Conservation (phyloP, 768 basidiomycete genomes). For the Suillus luteus region DNA sequence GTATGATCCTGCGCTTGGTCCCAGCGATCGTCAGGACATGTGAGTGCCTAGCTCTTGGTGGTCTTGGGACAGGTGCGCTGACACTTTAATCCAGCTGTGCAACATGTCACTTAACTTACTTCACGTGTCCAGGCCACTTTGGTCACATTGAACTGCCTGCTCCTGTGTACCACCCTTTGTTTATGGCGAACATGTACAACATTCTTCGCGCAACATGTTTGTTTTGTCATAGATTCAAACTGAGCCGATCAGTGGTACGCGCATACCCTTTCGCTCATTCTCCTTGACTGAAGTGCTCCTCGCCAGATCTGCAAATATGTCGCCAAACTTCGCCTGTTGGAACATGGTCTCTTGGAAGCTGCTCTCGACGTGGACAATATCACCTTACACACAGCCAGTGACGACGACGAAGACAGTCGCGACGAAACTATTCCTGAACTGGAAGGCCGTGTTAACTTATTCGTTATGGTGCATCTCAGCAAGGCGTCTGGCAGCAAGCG, state of each 20-base stretch:
- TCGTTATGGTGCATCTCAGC: conserved; percentile 54
- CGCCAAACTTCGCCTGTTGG: conserved; percentile 85
- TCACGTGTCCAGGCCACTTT: conserved; percentile 96
- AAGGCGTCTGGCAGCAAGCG: conserved; percentile 57
- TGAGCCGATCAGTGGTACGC: conserved; percentile 69
- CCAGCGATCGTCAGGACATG: conserved; percentile 88
- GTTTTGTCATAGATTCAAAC: conserved; percentile 93
- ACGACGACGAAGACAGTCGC: conserved; percentile 39
- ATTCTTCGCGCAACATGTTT: conserved; percentile 86
- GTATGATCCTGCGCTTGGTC: conserved; percentile 95
- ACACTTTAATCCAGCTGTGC: conserved; percentile 63
- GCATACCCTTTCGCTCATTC: conserved; percentile 16
- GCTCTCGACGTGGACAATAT: conserved; percentile 77
- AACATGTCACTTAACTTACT: conserved; percentile 92
- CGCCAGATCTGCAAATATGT: conserved; percentile 76
- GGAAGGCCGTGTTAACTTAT: conserved; percentile 62
- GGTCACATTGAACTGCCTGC: conserved; percentile 96
- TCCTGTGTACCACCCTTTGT: conserved; percentile 95
- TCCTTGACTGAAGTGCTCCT: conserved; percentile 7
- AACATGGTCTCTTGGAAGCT: conserved; percentile 84
- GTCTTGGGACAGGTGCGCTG: conserved; percentile 13
- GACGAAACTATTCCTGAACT: conserved; percentile 66
- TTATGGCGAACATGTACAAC: conserved; percentile 89
- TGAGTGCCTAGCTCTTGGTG: conserved; percentile 43
- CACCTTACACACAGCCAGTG: conserved; percentile 40